Percentiles rank a stretch among this genome's conserved stretches.
Conservation (phyloP, 2,329 filamentous ascomycete genomes). For the Aspergillus fischeri region DNA sequence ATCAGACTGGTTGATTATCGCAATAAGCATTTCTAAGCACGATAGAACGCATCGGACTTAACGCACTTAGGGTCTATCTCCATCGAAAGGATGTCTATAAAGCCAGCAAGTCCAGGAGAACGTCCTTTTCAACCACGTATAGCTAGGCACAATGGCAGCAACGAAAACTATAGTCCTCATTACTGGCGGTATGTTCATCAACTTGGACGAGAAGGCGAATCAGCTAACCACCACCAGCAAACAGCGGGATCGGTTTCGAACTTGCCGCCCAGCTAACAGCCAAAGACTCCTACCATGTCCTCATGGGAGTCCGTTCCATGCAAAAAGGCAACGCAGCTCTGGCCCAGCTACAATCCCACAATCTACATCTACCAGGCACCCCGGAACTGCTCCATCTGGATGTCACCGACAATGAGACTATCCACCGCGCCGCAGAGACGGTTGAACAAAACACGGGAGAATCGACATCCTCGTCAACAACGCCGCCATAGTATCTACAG, state of each 20-base stretch:
- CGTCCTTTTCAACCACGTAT: too few species aligned
- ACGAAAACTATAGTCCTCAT: not conserved
- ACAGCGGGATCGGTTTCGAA: constrained; percentile 28
- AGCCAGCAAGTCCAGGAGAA: too few species aligned
- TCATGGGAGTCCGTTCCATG: constrained; percentile 31
- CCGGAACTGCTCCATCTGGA: constrained; percentile 32
- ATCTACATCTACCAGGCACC: constrained; percentile 22
- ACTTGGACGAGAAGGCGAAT: not conserved
- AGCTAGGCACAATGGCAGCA: not conserved
- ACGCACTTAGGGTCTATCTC: too few species aligned
- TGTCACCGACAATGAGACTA: constrained; percentile 30
- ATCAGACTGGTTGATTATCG: too few species aligned
- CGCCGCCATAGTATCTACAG: constrained; percentile 10
- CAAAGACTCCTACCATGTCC: constrained; percentile 30
- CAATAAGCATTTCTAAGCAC: too few species aligned
- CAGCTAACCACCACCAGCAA: not conserved
- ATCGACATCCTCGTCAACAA: constrained; percentile 28
- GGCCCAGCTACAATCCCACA: constrained; percentile 24
- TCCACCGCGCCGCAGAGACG: constrained; percentile 14
- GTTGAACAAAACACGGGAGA: constrained; percentile 13
- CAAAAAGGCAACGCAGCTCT: constrained; percentile 30
- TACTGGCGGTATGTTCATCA: not conserved
- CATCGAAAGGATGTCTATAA: too few species aligned
- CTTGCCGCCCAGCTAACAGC: constrained; percentile 25
- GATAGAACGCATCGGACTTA: too few species aligned